phyloP scores from a whole-genome alignment of 1,284 basidiomycete species.

The Gomphus bonarii region DNA sequence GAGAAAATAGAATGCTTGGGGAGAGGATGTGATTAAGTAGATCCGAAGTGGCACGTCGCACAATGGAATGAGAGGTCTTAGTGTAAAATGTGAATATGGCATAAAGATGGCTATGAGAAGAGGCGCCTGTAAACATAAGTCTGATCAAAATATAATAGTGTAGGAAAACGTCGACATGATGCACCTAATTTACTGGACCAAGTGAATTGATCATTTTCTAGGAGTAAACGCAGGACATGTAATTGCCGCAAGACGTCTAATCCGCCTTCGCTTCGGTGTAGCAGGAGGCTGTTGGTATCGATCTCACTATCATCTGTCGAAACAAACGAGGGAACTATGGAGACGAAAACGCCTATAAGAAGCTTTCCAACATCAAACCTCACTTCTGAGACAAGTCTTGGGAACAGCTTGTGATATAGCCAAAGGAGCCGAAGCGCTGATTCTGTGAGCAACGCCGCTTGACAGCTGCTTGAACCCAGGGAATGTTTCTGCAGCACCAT shows the following conservation, averaged over 20 bases:
- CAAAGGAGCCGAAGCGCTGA: conserved; percentile 70
- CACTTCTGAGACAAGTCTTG: conserved; percentile 64
- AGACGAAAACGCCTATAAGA: conserved; percentile 39
- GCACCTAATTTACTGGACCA: conserved; percentile 68
- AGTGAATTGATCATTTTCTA: conserved; percentile 64
- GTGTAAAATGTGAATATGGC: conserved; percentile 58
- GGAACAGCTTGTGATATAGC: conserved; percentile 75
- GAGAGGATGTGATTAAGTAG: conserved; percentile 57
- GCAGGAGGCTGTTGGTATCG: not conserved
- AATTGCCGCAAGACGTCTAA: conserved; percentile 61
- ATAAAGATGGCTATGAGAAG: conserved; percentile 39
- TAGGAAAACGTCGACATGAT: conserved; percentile 20
- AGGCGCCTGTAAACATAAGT: conserved; percentile 21
- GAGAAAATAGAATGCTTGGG: conserved; percentile 72
- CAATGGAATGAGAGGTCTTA: conserved; percentile 37
- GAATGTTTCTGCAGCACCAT: conserved; percentile 47
- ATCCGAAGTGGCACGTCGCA: conserved; percentile 42
- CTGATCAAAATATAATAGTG: conserved; percentile 23
- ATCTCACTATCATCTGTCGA: conserved; percentile 12
- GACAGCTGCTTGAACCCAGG: conserved; percentile 20
- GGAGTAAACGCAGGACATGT: conserved; percentile 68
- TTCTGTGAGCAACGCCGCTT: conserved; percentile 60
- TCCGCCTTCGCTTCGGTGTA: conserved; percentile 28
- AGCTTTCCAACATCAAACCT: conserved; percentile 83
- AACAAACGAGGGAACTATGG: conserved; percentile 13